phyloP scores from a whole-genome alignment of 176 grass and related monocot genomes.

The Lolium rigidum region DNA sequence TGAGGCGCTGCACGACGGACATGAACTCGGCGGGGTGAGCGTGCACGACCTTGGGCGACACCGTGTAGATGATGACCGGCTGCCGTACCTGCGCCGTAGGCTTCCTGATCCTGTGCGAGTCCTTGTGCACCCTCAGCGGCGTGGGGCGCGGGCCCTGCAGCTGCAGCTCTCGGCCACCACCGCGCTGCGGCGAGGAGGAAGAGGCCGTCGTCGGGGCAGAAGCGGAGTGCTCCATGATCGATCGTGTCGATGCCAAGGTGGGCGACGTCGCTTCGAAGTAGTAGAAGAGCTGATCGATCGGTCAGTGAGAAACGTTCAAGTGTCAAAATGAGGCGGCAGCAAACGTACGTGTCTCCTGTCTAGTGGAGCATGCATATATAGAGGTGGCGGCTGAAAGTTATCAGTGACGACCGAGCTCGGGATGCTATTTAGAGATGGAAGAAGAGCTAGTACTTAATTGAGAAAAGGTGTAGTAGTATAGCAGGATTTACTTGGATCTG shows the following conservation, averaged over 20 bases:
- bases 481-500: not conserved
- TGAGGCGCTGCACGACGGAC: conserved; percentile 78
- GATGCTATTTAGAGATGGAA: not conserved
- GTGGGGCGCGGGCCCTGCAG: conserved; percentile 61
- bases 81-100: conserved; percentile 36
- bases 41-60: conserved; percentile 69
- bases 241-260: too few species aligned
- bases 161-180: conserved; percentile 35
- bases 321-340: not conserved
- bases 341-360: not conserved
- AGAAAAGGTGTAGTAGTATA: not conserved
- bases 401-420: conserved; percentile 10
- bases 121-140: conserved; percentile 56
- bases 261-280: not conserved
- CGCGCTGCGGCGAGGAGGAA: conserved; percentile 15
- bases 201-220: not conserved
- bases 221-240: conserved; percentile 27
- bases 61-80: conserved; percentile 69
- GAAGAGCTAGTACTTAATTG: not conserved
- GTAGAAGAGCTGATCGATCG: not conserved
- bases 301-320: conserved; percentile 14
- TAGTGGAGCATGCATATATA: conserved; percentile 12
- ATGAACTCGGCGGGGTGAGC: conserved; percentile 57
- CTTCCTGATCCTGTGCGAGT: conserved; percentile 60
- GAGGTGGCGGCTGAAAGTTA: conserved; percentile 1